phyloP scores from a whole-genome alignment of 441 rosid genomes.

The Bruguiera hainesii region DNA sequence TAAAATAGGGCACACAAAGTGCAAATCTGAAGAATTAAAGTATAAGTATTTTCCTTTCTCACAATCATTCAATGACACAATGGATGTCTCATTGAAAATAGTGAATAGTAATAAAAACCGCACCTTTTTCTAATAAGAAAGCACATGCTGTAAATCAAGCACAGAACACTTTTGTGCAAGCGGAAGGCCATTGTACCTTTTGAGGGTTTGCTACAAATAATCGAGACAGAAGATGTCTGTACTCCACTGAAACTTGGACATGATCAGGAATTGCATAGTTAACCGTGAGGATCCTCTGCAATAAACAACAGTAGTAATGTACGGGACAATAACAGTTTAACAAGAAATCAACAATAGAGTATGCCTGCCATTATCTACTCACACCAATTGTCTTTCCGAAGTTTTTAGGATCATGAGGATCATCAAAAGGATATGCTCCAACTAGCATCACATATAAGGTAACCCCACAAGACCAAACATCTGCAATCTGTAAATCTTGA shows the following conservation, averaged over 20 bases:
- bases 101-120: too few relatives aligned
- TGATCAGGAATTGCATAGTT: conserved; percentile 52
- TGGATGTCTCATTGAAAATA: too few relatives aligned
- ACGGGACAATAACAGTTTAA: conserved; percentile 8
- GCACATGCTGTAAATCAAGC: too few relatives aligned
- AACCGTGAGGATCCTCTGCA: conserved; percentile 53
- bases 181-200: conserved; percentile 30
- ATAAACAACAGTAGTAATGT: background rate
- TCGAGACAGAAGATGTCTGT: conserved; percentile 53
- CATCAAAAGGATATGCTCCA: conserved; percentile 75
- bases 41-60: too few relatives aligned
- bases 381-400: conserved; percentile 59
- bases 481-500: conserved; percentile 43
- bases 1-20: background rate
- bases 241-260: conserved; percentile 43
- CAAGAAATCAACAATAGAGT: background rate
- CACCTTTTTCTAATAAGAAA: too few relatives aligned
- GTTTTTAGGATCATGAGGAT: conserved; percentile 52
- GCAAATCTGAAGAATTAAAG: background rate
- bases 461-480: conserved; percentile 82
- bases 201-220: conserved; percentile 55
- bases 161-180: background rate
- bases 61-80: too few relatives aligned
- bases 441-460: conserved; percentile 67
- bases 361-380: conserved; percentile 15